Conservation (phyloP, 202 grass and related monocot genomes). For the Setaria viridis region DNA sequence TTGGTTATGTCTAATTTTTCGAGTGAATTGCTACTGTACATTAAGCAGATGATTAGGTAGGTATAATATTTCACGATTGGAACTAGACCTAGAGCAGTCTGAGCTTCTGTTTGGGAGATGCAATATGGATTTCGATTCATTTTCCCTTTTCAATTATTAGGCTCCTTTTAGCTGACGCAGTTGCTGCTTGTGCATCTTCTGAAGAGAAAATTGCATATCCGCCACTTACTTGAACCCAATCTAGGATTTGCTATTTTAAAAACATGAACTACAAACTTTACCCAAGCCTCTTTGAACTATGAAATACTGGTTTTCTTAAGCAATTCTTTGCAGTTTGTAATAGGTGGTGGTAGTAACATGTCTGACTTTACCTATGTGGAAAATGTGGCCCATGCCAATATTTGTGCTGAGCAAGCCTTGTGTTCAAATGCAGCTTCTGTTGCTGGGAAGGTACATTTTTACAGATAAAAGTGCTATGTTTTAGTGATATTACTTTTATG, state of each 20-base stretch:
- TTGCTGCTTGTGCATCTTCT: slow-evolving; percentile 32
- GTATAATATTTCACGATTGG: background rate
- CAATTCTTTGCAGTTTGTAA: slow-evolving; percentile 75
- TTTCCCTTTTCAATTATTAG: background rate
- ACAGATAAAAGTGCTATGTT: slow-evolving; percentile 12
- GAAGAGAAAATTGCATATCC: background rate
- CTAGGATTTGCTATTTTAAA: background rate
- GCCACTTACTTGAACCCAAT: background rate
- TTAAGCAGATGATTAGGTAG: background rate
- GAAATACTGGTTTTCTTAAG: slow-evolving; percentile 44
- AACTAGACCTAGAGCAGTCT: background rate
- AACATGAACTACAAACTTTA: background rate
- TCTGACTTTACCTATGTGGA: slow-evolving; percentile 91
- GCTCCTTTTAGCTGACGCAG: slow-evolving; percentile 20
- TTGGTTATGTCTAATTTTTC: background rate
- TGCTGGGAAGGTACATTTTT: slow-evolving; percentile 82
- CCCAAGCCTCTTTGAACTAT: slow-evolving; percentile 21
- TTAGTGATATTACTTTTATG: slow-evolving; percentile 43
- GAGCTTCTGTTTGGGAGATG: background rate
- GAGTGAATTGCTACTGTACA: background rate
- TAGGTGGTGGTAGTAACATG: slow-evolving; percentile 79
- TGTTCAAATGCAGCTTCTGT: slow-evolving; percentile 60
- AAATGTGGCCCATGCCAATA: slow-evolving; percentile 89
- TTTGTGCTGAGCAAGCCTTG: slow-evolving; percentile 83
- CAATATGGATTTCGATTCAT: slow-evolving; percentile 4